phyloP scores from a whole-genome alignment of 2,329 filamentous ascomycete genomes.

The Xylariales sp. region DNA sequence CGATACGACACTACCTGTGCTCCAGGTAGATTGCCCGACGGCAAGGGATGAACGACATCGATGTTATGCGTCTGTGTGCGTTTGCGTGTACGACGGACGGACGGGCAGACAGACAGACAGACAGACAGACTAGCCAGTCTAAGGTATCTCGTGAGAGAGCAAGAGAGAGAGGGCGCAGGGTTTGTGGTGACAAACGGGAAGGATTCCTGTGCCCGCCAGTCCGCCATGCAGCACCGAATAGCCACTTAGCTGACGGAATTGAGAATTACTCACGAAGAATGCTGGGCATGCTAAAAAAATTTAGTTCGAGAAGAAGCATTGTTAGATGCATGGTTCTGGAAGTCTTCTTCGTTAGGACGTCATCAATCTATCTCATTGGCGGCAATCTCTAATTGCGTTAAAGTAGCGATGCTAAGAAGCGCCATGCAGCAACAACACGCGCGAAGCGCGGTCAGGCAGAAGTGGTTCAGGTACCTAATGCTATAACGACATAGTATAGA shows the following conservation, averaged over 20 bases:
- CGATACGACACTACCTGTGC: conserved; percentile 17
- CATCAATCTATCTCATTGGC: conserved; percentile 25
- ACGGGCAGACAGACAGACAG: not conserved
- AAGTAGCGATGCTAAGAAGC: conserved; percentile 26
- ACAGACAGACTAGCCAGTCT: not conserved
- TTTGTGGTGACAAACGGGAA: conserved; percentile 17
- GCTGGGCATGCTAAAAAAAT: conserved; percentile 8
- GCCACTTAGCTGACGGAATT: conserved; percentile 18
- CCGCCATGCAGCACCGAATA: conserved; percentile 5
- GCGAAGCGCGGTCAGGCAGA: conserved; percentile 32
- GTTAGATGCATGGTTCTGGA: conserved; percentile 24
- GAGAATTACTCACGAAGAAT: conserved; percentile 3
- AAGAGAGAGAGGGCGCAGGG: not conserved
- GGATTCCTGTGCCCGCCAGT: conserved; percentile 3
- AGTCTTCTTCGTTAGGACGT: conserved; percentile 6
- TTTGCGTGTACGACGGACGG: not conserved
- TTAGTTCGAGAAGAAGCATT: conserved; percentile 22
- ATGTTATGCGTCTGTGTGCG: conserved; percentile 9
- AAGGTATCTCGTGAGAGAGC: conserved; percentile 2
- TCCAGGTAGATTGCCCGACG: conserved; percentile 13
- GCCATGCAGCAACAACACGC: conserved; percentile 36
- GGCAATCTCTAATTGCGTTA: conserved; percentile 21
- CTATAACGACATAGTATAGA: not conserved
- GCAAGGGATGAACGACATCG: conserved; percentile 22
- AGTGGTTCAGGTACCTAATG: not conserved